Evolutionary conservation across 495 filamentous ascomycete genomes (phyloP), one percentile per base, ranked within the genome.

Genomic region (Penicillium simplicissimum): DNA sequence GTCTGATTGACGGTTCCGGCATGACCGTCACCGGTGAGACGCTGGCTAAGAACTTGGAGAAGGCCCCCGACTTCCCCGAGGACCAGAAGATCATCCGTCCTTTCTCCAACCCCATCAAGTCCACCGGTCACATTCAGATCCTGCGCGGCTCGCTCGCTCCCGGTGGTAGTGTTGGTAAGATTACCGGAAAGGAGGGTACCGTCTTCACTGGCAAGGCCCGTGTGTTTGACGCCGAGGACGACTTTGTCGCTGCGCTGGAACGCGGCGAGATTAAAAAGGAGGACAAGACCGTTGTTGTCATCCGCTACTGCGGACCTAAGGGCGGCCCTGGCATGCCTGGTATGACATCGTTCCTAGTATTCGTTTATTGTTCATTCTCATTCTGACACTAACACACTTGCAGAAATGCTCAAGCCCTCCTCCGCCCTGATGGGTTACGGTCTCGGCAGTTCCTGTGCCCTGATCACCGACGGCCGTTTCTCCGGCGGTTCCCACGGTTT

Each of bases 131-230:
- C 76, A 96, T 98, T 71, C 93, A 97, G 79, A 98, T 98, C 73
- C 85, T 98, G 19, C 90, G 93, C 55, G 95, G 95, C 36, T 89
- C 88, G 7, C 84, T 98, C 31, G 92, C 95, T 2, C 95, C 95
- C 1, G 95, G 90, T 60, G 95, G 95, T 54, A 90, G 85, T 63
- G 95, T 98, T 14, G 95, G 94, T 62, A 98, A 98, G 82, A 98
- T 98, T 76, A 98, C 95, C 9, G 95, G 95, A 61, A 98, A 98
- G 78, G 95, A 98, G 74, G 95, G 95, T 21, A 83, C 88, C n/a
- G 74, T 80, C 9, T 98, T 98, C 79, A 88, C 82, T 17, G 95
- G 95, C 57, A 93, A 86, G 66, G 95, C 95, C 36, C 89, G 87
- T 62, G 90, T 91, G 67, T 98, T 91, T 77, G 88, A 98, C 74